Evolutionary conservation across 306 rosid genomes (phyloP), one percentile per base, ranked within the genome.

Genomic region (Vicia villosa): DNA sequence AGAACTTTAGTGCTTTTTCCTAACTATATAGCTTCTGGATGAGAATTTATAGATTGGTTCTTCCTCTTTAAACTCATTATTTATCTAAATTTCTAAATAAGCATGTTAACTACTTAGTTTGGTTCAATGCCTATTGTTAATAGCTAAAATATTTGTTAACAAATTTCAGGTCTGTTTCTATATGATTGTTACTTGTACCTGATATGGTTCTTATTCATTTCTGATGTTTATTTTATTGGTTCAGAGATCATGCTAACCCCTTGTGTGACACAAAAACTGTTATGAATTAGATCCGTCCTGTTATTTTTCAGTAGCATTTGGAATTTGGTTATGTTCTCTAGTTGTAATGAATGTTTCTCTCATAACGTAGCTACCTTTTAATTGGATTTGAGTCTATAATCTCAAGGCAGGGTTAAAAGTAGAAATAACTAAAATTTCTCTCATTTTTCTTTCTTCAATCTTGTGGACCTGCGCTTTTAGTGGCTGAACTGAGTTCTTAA

Each of bases 401-500:
- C 55, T 51, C n/a, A 41, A 32, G 62, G 52, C 34, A 13, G 38
- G 74, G 68, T 34, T 34, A 69, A 45, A 68, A 43, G 19, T 68
- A 65, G 41, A 45, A 54, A n/a, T 32, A 30, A 46, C 41, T 63
- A 32, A 37, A 17, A 50, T 41, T 34, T 34, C 42, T 30, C 42
- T 30, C 12, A 54, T 49, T 68, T 41, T 51, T 20, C 61, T 19
- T 40, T 22, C 52, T 47, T 70, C 30, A 26, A 56, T 69, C 49
- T 68, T 7, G n/a, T 54, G 67, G 41, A 61, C 40, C 17, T 60
- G 1, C 55, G 7, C 67, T 52, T 68, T 21, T 42, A 9, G 16
- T 2, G 68, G 66, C 13, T 52, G 55, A 49, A 70, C 43, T 40
- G 61, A 22, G 47, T 65, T 50, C 70, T 59, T 70, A 34, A 28